Evolutionary conservation across 164 flowering plant genomes (phyloP).

Genomic region (Hamamelis virginiana): DNA sequence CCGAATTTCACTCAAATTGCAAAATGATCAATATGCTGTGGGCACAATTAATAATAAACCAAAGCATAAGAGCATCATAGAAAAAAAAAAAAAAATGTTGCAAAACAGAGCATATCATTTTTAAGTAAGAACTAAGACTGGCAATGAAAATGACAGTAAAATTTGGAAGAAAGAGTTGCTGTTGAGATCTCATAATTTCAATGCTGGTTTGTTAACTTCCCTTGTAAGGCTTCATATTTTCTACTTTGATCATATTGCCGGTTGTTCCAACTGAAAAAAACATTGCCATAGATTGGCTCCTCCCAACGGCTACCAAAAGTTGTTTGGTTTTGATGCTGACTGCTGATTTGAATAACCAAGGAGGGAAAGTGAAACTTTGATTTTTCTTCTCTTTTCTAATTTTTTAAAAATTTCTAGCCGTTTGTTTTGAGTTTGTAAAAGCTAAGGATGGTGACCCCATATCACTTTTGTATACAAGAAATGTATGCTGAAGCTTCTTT

Average conservation of each 20-base stretch:
- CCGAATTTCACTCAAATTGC: too few species aligned
- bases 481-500: too few species aligned
- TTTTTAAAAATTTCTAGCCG: constrained; percentile 1
- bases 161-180: background rate
- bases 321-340: background rate
- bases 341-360: constrained; percentile 9
- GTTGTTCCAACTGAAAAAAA: constrained; percentile 24
- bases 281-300: background rate
- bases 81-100: too few species aligned
- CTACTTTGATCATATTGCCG: constrained; percentile 15
- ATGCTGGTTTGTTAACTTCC: constrained; percentile 11
- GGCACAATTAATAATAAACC: too few species aligned
- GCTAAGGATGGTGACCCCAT: background rate
- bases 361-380: constrained; percentile 10
- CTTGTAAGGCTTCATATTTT: constrained; percentile 21
- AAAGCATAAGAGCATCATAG: too few species aligned
- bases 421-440: background rate
- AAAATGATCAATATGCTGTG: too few species aligned
- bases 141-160: background rate
- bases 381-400: too few species aligned
- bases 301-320: constrained; percentile 12
- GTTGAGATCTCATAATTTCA: background rate
- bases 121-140: too few species aligned
- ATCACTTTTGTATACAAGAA: background rate
- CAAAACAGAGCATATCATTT: too few species aligned